Percentiles rank a stretch among this genome's conserved stretches.
Conservation (phyloP, 192 early-diverging fungal species). For the Oehlia diaphana region DNA sequence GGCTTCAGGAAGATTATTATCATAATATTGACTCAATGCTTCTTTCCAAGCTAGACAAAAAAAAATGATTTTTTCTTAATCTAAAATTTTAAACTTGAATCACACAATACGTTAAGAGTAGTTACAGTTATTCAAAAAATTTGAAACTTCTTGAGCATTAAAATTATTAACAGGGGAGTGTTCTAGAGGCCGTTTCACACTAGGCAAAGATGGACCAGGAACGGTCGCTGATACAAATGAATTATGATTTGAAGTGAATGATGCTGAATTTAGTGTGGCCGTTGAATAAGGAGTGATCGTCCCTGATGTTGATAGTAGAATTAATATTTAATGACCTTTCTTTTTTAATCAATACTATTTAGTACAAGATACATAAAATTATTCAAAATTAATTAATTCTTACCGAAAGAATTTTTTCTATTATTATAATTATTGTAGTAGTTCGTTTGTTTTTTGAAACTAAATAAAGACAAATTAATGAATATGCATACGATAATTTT, state of each 20-base stretch:
- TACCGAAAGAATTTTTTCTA: constrained; percentile 23
- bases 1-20: constrained; percentile 16
- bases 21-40: background rate
- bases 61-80: background rate
- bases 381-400: background rate
- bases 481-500: background rate
- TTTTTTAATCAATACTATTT: background rate
- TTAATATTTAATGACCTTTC: background rate
- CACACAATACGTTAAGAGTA: background rate
- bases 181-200: background rate
- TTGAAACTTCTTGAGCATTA: constrained; percentile 26
- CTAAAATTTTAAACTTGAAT: too few relatives aligned
- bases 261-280: background rate
- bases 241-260: background rate
- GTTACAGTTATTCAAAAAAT: constrained; percentile 28
- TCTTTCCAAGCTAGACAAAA: constrained; percentile 15
- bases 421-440: background rate
- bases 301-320: background rate
- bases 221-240: background rate
- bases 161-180: constrained; percentile 29
- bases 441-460: constrained; percentile 24
- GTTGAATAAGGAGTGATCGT: background rate
- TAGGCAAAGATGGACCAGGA: constrained; percentile 8
- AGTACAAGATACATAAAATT: too few relatives aligned
- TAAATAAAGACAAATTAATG: background rate